phyloP scores from a whole-genome alignment of 306 rosid genomes.

The Neltuma alba region DNA sequence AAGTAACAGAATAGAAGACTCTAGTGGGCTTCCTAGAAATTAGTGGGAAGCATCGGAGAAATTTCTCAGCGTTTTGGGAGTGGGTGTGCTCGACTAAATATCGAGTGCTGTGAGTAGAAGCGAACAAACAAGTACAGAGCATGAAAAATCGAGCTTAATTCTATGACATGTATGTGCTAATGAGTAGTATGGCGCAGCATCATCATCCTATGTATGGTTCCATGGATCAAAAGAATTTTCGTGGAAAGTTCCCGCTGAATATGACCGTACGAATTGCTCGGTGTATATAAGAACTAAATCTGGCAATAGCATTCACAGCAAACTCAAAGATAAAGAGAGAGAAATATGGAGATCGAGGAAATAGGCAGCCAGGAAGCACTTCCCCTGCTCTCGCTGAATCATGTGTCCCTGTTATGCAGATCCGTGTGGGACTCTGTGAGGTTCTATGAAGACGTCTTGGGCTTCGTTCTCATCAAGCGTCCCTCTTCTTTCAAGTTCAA shows the following conservation, averaged over 20 bases:
- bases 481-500: slow-evolving; percentile 86
- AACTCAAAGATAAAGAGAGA: slow-evolving; percentile 6
- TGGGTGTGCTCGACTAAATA: background rate
- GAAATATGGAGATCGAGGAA: slow-evolving; percentile 73
- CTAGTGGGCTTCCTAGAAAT: background rate
- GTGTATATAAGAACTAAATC: slow-evolving; percentile 50
- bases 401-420: slow-evolving; percentile 71
- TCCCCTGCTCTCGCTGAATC: slow-evolving; percentile 75
- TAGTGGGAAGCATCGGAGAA: slow-evolving; percentile 49
- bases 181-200: background rate
- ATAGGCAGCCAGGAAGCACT: slow-evolving; percentile 57
- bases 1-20: background rate
- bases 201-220: background rate
- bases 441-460: slow-evolving; percentile 75
- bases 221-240: slow-evolving; percentile 45
- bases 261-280: background rate
- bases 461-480: slow-evolving; percentile 79
- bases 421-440: slow-evolving; percentile 70
- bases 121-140: background rate
- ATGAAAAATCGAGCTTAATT: background rate
- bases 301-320: slow-evolving; percentile 31
- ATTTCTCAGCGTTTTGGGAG: slow-evolving; percentile 29
- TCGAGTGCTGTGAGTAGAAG: background rate
- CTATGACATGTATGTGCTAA: background rate
- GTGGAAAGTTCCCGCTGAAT: slow-evolving; percentile 44